A percentile compares a stretch with the other conserved stretches of the same genome.
phyloP scores from a whole-genome alignment of 352 stramenopile species.

The Globisporangium mamillatum region DNA sequence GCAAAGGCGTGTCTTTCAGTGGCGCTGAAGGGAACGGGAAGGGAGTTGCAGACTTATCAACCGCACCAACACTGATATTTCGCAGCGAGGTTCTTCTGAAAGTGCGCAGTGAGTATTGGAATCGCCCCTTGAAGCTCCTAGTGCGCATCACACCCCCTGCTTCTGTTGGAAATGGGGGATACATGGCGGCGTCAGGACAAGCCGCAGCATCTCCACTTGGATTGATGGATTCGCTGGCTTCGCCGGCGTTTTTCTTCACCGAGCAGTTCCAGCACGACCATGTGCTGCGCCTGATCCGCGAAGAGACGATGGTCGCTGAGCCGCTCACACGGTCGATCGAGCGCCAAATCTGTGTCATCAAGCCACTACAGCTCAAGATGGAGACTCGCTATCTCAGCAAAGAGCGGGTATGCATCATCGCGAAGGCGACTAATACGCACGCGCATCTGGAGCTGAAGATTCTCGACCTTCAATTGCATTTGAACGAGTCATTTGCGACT shows the following conservation, averaged over 20 bases:
- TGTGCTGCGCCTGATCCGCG: slow-evolving; percentile 44
- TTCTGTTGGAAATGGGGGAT: slow-evolving; percentile 10
- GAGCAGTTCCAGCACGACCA: slow-evolving; percentile 35
- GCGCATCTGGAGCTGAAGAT: slow-evolving; percentile 36
- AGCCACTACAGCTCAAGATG: slow-evolving; percentile 57
- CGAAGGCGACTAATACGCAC: slow-evolving; percentile 48
- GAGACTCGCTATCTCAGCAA: slow-evolving; percentile 42
- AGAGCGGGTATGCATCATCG: slow-evolving; percentile 45
- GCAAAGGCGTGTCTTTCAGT: not conserved
- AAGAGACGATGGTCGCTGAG: slow-evolving; percentile 38
- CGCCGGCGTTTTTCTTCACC: slow-evolving; percentile 23
- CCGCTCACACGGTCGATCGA: slow-evolving; percentile 47
- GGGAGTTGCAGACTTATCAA: not conserved
- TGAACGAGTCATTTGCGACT: slow-evolving; percentile 35
- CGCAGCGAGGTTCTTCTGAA: slow-evolving; percentile 52
- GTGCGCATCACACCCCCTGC: slow-evolving; percentile 43
- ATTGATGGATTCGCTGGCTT: not conserved
- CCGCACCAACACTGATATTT: slow-evolving; percentile 20
- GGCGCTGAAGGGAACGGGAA: not conserved
- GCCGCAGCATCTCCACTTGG: not conserved
- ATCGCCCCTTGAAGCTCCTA: slow-evolving; percentile 46
- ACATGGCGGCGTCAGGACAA: not conserved
- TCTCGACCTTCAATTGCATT: slow-evolving; percentile 63
- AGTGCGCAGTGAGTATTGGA: slow-evolving; percentile 61
- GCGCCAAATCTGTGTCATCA: slow-evolving; percentile 42